Evolutionary conservation across 345 rosid genomes (phyloP).

Genomic region (Excoecaria cochinchinensis): DNA sequence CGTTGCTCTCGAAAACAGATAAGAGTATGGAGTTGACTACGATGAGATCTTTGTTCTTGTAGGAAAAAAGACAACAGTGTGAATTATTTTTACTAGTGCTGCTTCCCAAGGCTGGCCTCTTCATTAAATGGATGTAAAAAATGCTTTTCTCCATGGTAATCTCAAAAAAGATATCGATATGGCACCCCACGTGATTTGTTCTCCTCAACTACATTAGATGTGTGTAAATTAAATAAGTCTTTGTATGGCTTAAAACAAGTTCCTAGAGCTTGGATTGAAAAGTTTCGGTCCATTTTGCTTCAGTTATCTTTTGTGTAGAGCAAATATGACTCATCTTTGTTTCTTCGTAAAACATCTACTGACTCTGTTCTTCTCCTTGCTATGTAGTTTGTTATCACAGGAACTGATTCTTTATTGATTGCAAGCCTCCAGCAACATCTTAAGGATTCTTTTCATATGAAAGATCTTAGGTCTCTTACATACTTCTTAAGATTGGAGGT

Average conservation of each 20-base stretch:
- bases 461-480: no score
- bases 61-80: not conserved
- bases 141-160: not conserved
- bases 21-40: not conserved
- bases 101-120: not conserved
- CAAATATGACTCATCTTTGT: not conserved
- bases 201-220: not conserved
- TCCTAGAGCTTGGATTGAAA: conserved; percentile 9
- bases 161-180: not conserved
- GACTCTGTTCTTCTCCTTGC: not conserved
- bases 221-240: not conserved
- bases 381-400: not conserved
- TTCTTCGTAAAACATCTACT: not conserved
- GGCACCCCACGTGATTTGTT: not conserved
- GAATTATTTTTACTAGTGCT: not conserved
- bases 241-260: not conserved
- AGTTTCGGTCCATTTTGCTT: not conserved
- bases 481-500: no score
- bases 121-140: not conserved
- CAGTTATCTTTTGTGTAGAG: not conserved
- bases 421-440: not conserved
- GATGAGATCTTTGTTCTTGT: not conserved
- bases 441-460: not conserved
- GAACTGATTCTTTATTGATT: not conserved
- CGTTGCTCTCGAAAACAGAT: not conserved